Conservation (phyloP, 768 basidiomycete genomes). For the Pisolithus tinctorius region DNA sequence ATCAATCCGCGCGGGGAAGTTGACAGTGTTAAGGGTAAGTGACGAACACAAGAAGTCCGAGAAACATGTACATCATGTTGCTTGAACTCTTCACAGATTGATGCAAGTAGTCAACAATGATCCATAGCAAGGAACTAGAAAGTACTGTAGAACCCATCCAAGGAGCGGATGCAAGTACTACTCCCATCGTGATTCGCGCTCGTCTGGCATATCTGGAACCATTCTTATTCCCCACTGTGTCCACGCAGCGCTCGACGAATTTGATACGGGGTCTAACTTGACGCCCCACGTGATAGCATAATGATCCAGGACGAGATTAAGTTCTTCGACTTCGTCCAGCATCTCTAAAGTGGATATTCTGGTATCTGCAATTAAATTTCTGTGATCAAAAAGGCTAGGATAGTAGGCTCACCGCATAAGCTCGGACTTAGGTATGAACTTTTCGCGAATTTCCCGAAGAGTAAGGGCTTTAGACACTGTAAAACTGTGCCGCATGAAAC, state of each 20-base stretch:
- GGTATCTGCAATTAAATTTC: background rate
- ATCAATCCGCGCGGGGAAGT: too few relatives aligned
- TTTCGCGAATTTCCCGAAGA: constrained; percentile 60
- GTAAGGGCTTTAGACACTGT: constrained; percentile 48
- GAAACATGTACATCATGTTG: too few relatives aligned
- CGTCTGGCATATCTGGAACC: too few relatives aligned
- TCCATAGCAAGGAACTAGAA: too few relatives aligned
- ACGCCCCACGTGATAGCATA: constrained; percentile 79
- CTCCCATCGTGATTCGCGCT: background rate
- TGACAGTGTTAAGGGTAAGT: too few relatives aligned
- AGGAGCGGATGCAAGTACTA: background rate
- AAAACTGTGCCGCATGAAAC: constrained; percentile 60
- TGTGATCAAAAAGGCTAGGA: background rate
- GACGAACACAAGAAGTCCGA: too few relatives aligned
- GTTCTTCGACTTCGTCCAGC: constrained; percentile 92
- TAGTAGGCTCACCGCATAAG: constrained; percentile 45
- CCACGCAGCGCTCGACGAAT: constrained; percentile 5
- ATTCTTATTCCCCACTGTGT: constrained; percentile 10
- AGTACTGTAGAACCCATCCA: background rate
- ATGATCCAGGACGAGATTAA: constrained; percentile 83
- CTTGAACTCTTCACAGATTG: too few relatives aligned
- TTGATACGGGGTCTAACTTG: constrained; percentile 2
- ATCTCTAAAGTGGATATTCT: constrained; percentile 80
- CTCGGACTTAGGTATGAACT: constrained; percentile 43
- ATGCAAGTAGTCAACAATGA: too few relatives aligned